A percentile compares a stretch with the other conserved stretches of the same genome.
phyloP scores from a whole-genome alignment of 305 asterid species.

The Vinca major region DNA sequence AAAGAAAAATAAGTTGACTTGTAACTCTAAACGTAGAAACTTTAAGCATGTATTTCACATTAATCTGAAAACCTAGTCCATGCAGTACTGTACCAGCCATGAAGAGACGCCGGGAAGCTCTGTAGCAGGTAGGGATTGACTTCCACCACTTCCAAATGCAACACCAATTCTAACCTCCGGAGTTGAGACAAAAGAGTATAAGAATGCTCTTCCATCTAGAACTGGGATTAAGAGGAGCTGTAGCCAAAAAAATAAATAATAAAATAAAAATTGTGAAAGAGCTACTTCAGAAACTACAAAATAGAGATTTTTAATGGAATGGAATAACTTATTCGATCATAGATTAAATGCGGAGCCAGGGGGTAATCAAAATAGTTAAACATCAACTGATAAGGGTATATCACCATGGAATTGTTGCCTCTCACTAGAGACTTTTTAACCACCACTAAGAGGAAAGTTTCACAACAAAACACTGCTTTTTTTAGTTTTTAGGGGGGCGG shows the following conservation, averaged over 20 bases:
- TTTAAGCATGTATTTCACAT: too few species aligned
- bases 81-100: constrained; percentile 63
- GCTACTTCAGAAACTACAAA: constrained; percentile 8
- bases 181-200: constrained; percentile 73
- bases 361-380: not conserved
- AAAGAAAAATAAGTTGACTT: too few species aligned
- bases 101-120: constrained; percentile 98
- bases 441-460: too few species aligned
- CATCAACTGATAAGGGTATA: too few species aligned
- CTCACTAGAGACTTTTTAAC: too few species aligned
- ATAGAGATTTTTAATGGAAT: not conserved
- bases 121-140: constrained; percentile 93
- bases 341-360: not conserved
- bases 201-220: constrained; percentile 80
- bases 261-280: not conserved
- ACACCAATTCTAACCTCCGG: constrained; percentile 94
- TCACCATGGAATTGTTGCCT: too few species aligned
- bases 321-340: not conserved
- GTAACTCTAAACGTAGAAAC: too few species aligned
- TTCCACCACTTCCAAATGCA: constrained; percentile 96
- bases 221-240: constrained; percentile 84
- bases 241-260: constrained; percentile 1
- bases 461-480: too few species aligned
- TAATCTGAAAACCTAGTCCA: too few species aligned
- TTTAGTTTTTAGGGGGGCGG: too few species aligned